Evolutionary conservation across 2,329 filamentous ascomycete genomes (phyloP), one percentile per base, ranked within the genome.

Genomic region (Escovopsis weberi): DNA sequence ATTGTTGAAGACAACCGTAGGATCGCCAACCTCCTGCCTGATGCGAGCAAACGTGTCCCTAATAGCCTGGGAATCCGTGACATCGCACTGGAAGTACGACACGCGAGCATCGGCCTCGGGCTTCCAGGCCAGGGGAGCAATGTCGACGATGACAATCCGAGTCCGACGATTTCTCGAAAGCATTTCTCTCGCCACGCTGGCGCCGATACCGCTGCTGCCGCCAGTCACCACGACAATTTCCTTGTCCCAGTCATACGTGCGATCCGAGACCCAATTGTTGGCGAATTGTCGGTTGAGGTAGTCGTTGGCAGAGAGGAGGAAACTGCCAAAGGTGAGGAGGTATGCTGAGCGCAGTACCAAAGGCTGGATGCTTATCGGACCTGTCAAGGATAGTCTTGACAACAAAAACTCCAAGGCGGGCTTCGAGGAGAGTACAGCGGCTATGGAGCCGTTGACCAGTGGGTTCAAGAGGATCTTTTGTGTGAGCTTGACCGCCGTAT

Each of bases 211-310:
- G 37, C 58, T 56, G 47, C 61, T 64, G 7, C 58, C 62, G 12
- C 63, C 58, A 2, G 63, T 66, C 6, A 66, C 53, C 1, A 65
- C 49, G 1, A 64, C 58, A 12, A 65, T 50, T 43, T 66, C 63
- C 15, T 55, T 51, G n/a, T 55, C 47, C 57, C 60, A 64, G 45
- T 62, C 44, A 56, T 57, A 56, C 12, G 43, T 40, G 5, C 33
- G 26, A 19, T 48, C 47, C 4, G 33, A 36, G 33, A 50, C 45
- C 53, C 53, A 54, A 39, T 56, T 55, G 45, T 56, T 56, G 26
- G 51, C 44, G 4, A 47, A 40, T 34, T 47, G 45, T n/a, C 45
- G 47, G 35, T 53, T 52, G 28, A 55, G 46, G 33, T 49, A 53
- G 3, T 49, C 37, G 28, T 51, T 55, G 2, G 52, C 37, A 6